These are phyloP conservation scores for Parmales sp. DNA, from an alignment of 108 stramenopile species.

Conservation along the genomic window DNA sequence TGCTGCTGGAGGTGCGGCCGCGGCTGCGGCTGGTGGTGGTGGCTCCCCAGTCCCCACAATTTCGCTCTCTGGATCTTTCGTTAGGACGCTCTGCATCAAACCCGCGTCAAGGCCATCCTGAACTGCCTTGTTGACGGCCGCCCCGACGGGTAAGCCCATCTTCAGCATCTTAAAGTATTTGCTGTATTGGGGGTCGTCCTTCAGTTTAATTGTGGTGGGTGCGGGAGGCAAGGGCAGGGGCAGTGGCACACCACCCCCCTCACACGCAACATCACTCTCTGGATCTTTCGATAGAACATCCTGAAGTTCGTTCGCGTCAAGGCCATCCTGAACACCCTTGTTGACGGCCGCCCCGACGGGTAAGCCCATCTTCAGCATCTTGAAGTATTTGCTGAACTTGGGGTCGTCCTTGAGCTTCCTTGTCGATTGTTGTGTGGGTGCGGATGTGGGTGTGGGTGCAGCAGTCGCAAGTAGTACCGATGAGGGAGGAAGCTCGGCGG, in stretches of 20 bases:
- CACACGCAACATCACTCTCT: not conserved
- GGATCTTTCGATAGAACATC: not conserved
- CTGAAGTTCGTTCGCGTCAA: not conserved
- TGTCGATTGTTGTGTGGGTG: not conserved
- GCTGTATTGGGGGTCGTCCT: conserved; percentile 1
- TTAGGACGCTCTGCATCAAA: not conserved
- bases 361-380: conserved; percentile 9
- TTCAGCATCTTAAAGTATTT: conserved; percentile 13
- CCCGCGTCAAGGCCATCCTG: not conserved
- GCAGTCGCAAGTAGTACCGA: no score
- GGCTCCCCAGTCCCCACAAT: not conserved
- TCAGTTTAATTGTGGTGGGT: not conserved
- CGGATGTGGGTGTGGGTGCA: not conserved
- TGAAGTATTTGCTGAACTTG: conserved; percentile 8
- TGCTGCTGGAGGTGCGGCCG: not conserved
- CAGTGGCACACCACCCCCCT: no score
- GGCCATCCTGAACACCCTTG: not conserved
- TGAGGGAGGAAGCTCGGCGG: not conserved
- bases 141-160: not conserved
- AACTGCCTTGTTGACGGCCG: not conserved
- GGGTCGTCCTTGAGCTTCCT: conserved; percentile 8
- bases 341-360: not conserved
- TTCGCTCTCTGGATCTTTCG: not conserved
- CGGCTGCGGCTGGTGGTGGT: not conserved
- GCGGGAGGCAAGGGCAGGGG: no score